A percentile compares a stretch with the other conserved stretches of the same genome.
These are phyloP conservation scores for Craterostigma plantagineum DNA, from an alignment of 257 asterid species.

Conservation along the genomic window DNA sequence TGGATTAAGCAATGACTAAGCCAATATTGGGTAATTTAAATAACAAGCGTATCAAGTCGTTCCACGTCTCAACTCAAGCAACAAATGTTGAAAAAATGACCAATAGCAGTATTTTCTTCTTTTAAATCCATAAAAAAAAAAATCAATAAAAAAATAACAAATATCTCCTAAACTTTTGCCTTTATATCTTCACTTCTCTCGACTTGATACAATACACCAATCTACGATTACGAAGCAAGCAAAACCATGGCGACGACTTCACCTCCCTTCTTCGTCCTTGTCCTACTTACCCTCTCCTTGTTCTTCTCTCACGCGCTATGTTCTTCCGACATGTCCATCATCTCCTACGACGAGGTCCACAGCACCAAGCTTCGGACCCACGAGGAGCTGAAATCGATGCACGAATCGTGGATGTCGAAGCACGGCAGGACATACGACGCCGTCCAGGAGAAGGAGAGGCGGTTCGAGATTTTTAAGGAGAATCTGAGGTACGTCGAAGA, in stretches of 20 bases:
- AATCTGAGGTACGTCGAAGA: slow-evolving; percentile 16
- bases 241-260: not conserved
- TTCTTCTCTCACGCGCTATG: slow-evolving; percentile 4
- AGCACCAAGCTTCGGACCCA: slow-evolving; percentile 1
- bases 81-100: no score
- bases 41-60: no score
- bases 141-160: not conserved
- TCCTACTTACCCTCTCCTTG: not conserved
- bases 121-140: no score
- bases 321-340: slow-evolving; percentile 20
- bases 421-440: slow-evolving; percentile 20
- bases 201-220: not conserved
- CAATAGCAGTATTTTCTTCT: no score
- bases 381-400: slow-evolving; percentile 13
- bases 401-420: slow-evolving; percentile 21
- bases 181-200: not conserved
- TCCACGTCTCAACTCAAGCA: no score
- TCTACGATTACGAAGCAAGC: no score
- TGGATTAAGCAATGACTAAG: no score
- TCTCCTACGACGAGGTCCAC: slow-evolving; percentile 13
- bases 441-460: slow-evolving; percentile 14
- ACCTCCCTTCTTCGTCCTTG: not conserved
- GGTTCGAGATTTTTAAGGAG: slow-evolving; percentile 20
- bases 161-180: not conserved
- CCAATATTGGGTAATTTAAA: no score